Percentiles rank a stretch among this genome's conserved stretches.
phyloP scores from a whole-genome alignment of 176 grass and related monocot species.

The Metroxylon sagu region DNA sequence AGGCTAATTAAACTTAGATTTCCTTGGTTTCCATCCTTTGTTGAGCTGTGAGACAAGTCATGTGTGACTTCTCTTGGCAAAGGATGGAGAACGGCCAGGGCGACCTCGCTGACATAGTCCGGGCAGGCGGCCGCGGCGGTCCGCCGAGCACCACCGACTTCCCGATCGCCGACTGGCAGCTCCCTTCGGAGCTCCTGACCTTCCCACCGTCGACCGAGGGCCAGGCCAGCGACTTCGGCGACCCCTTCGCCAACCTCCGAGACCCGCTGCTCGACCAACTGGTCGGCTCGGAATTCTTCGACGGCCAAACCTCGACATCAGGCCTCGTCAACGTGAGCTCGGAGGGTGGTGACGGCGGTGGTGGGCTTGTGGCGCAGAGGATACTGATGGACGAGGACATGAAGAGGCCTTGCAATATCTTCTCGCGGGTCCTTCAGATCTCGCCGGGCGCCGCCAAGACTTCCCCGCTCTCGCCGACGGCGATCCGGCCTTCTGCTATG shows the following conservation, averaged over 20 bases:
- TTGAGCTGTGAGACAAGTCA: background rate
- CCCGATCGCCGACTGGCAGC: conserved; percentile 33
- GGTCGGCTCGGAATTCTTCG: conserved; percentile 26
- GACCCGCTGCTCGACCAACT: conserved; percentile 44
- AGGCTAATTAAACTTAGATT: too few species aligned
- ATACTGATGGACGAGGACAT: conserved; percentile 2
- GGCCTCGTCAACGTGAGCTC: too few species aligned
- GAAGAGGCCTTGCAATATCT: conserved; percentile 21
- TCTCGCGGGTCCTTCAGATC: conserved; percentile 14
- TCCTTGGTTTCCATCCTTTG: too few species aligned
- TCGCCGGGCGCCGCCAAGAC: conserved; percentile 6
- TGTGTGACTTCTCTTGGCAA: conserved; percentile 88
- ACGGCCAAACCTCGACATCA: background rate
- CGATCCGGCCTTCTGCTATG: conserved; percentile 30
- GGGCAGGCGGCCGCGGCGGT: conserved; percentile 28
- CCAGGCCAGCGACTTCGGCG: conserved; percentile 27
- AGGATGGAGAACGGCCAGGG: conserved; percentile 50
- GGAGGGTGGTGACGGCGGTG: background rate
- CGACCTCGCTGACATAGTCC: conserved; percentile 77
- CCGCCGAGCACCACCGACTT: conserved; percentile 11
- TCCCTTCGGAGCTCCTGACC: conserved; percentile 20
- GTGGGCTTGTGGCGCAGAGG: conserved; percentile 17
- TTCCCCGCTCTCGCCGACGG: conserved; percentile 37
- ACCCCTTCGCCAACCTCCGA: conserved; percentile 43
- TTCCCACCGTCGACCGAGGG: conserved; percentile 28